Evolutionary conservation across 1,139 yeast species (phyloP).

Genomic region (Yamadazyma aaseri): DNA sequence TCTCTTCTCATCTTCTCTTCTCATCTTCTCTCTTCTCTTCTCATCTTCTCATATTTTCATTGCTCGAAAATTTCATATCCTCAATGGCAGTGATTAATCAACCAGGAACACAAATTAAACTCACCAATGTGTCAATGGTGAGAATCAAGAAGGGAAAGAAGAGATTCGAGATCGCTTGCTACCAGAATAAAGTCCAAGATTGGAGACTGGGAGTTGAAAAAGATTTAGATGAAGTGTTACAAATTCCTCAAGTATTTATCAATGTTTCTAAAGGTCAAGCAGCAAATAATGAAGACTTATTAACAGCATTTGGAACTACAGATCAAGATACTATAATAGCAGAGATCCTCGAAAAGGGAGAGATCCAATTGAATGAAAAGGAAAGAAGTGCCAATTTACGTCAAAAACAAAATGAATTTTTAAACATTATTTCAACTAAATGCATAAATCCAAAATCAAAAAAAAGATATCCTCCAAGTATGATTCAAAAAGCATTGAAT

Average conservation of each 20-base stretch:
- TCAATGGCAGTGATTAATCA: slow-evolving; percentile 76
- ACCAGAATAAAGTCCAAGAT: slow-evolving; percentile 95
- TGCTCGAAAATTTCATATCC: too few relatives aligned
- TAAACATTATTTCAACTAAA: slow-evolving; percentile 81
- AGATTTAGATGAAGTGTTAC: slow-evolving; percentile 92
- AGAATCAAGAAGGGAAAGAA: slow-evolving; percentile 87
- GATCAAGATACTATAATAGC: slow-evolving; percentile 71
- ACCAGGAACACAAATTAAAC: slow-evolving; percentile 82
- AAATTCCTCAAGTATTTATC: slow-evolving; percentile 89
- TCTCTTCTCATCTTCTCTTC: too few relatives aligned
- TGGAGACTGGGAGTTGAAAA: slow-evolving; percentile 88
- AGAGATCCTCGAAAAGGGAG: slow-evolving; percentile 86
- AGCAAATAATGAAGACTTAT: slow-evolving; percentile 83
- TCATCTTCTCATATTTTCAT: too few relatives aligned
- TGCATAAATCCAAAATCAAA: slow-evolving; percentile 89
- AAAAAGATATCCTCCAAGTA: slow-evolving; percentile 90
- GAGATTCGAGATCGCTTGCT: slow-evolving; percentile 93
- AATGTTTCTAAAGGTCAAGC: slow-evolving; percentile 95
- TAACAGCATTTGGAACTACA: slow-evolving; percentile 71
- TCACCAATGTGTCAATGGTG: slow-evolving; percentile 92
- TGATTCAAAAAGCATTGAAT: slow-evolving; percentile 83
- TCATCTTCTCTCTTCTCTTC: too few relatives aligned
- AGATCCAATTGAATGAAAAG: slow-evolving; percentile 89
- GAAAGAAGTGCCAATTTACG: slow-evolving; percentile 77
- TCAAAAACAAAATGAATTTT: slow-evolving; percentile 79